Conservation (phyloP, 768 basidiomycete genomes). For the Leccinum boreale region DNA sequence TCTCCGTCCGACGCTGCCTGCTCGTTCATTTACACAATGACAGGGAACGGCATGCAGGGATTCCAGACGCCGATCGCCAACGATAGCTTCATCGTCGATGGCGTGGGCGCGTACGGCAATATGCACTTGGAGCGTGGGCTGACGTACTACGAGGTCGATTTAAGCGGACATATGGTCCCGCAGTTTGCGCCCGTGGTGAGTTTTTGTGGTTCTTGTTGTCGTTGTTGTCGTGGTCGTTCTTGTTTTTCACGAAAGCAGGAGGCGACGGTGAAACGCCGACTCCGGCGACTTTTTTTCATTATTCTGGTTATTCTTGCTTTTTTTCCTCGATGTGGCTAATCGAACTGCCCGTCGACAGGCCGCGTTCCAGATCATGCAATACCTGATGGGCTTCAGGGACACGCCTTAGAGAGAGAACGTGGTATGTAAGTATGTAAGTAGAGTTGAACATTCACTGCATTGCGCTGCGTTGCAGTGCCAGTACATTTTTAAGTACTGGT, state of each 20-base stretch:
- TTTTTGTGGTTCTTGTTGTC: not conserved
- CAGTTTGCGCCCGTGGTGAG: slow-evolving; percentile 62
- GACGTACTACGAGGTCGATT: slow-evolving; percentile 62
- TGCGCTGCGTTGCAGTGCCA: too few relatives aligned
- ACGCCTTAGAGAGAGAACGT: slow-evolving; percentile 28
- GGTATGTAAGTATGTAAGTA: not conserved
- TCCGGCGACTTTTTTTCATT: too few relatives aligned
- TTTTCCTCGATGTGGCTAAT: not conserved
- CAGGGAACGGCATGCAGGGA: slow-evolving; percentile 43
- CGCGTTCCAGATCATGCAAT: slow-evolving; percentile 67
- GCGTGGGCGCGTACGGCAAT: slow-evolving; percentile 63
- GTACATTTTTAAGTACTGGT: too few relatives aligned
- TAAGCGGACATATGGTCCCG: slow-evolving; percentile 77
- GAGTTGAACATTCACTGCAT: too few relatives aligned
- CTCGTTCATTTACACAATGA: not conserved
- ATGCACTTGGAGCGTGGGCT: slow-evolving; percentile 65
- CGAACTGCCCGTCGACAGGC: slow-evolving; percentile 38
- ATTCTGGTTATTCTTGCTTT: too few relatives aligned
- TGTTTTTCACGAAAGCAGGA: too few relatives aligned
- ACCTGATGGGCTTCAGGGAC: slow-evolving; percentile 59
- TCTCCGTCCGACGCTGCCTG: not conserved
- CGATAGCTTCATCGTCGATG: slow-evolving; percentile 70
- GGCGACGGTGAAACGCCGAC: not conserved
- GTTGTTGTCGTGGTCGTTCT: not conserved
- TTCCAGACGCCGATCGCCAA: slow-evolving; percentile 66